Base-by-base conservation (phyloP, 192 early-diverging fungal species). In the Glomus cerebriforme region DNA sequence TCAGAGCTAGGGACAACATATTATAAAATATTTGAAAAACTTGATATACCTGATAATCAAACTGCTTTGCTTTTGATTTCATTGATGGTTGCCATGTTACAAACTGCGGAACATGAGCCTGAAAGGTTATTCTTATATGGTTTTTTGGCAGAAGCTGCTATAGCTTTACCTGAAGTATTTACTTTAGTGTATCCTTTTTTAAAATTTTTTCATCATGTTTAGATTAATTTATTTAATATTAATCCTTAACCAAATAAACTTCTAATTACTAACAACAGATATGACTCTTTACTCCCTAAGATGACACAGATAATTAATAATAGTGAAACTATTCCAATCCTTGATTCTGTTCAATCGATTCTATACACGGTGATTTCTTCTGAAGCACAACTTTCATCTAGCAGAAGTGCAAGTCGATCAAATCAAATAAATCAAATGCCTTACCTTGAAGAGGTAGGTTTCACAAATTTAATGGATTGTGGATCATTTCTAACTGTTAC, bases 101-200 rank as follows among this genome's bases (percentile, higher is more conserved):
- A 95, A 75, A 88, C 83, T 62, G 86, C 92, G 0, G 93, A 96
- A 65, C 87, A 87, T 32, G 94, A 94, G 67, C 82, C 86, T 22
- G 94, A 96, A 85, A 82, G 87, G 19, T 64, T 92, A 43, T 93
- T 92, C 79, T 83, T 96, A 24, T 96, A 95, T 71, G 90, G 90
- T 3, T 89, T 93, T 80, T 80, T 96, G 26, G 89, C 92, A 39
- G 94, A 96, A 82, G 91, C 90, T 70, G 90, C 94, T 2, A 81
- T 86, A 22, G 82, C 88, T 13, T 85, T 90, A 24, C 94, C 93
- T n/a, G 90, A 95, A 63, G 87, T 92, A 34, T 92, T 95, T 83
- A 80, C 86, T 10, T 79, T 93, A 26, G 83, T 95, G 89, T 94
- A 58, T 34, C 35, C 19, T 73, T 74, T 45, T 65, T 45, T 64